Conservation (phyloP, 2,329 filamentous ascomycete genomes). For the Cordyceps militaris region DNA sequence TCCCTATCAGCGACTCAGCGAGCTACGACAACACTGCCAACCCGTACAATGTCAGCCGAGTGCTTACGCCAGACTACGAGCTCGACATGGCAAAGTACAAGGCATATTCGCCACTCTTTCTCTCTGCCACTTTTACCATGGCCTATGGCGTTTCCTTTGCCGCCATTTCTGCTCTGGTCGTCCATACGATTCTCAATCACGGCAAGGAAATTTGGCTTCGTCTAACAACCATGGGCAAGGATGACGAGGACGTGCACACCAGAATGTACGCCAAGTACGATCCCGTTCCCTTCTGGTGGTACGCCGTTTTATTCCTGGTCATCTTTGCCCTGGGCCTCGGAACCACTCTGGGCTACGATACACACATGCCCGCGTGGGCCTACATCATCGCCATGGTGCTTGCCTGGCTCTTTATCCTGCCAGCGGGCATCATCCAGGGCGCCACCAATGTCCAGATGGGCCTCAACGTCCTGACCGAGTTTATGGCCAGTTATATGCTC, state of each 20-base stretch:
- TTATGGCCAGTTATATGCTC: constrained; percentile 21
- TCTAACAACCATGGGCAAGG: constrained; percentile 37
- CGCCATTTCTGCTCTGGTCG: constrained; percentile 38
- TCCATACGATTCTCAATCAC: constrained; percentile 31
- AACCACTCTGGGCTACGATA: constrained; percentile 20
- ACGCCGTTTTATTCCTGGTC: constrained; percentile 23
- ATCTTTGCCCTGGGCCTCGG: constrained; percentile 27
- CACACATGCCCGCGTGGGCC: constrained; percentile 20
- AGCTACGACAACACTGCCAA: constrained; percentile 50
- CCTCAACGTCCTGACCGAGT: constrained; percentile 30
- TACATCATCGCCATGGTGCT: constrained; percentile 21
- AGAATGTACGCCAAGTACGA: constrained; percentile 27
- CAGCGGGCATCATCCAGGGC: constrained; percentile 22
- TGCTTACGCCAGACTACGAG: constrained; percentile 40
- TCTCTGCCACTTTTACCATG: constrained; percentile 40
- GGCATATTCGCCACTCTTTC: constrained; percentile 46
- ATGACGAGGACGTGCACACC: constrained; percentile 31
- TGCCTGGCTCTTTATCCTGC: constrained; percentile 17
- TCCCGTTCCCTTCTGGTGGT: constrained; percentile 34
- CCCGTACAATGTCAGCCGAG: constrained; percentile 42
- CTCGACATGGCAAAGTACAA: constrained; percentile 45
- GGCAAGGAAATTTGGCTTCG: constrained; percentile 38
- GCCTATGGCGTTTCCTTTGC: constrained; percentile 36
- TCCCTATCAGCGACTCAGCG: constrained; percentile 47
- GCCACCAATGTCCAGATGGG: constrained; percentile 25